Conservation (phyloP, 2,329 filamentous ascomycete species). For the Microdochium bolleyi region DNA sequence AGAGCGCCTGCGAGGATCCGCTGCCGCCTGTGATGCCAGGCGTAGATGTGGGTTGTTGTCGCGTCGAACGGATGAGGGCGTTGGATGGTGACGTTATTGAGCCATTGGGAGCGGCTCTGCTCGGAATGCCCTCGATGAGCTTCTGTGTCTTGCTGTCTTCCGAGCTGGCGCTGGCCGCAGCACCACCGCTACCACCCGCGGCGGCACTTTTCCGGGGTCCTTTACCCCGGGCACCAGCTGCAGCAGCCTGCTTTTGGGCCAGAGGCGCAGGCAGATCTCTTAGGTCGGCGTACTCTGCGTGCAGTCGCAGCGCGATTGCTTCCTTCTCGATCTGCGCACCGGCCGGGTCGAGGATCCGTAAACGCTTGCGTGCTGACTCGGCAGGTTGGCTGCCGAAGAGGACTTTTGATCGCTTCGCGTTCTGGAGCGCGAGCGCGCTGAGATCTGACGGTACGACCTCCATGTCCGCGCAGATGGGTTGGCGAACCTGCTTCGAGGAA, state of each 20-base stretch:
- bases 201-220: slow-evolving; percentile 11
- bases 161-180: slow-evolving; percentile 16
- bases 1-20: slow-evolving; percentile 13
- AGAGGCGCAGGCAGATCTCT: slow-evolving; percentile 18
- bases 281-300: slow-evolving; percentile 20
- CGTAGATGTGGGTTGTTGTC: slow-evolving; percentile 12
- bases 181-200: background rate
- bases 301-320: slow-evolving; percentile 20
- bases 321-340: slow-evolving; percentile 18
- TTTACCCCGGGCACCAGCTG: slow-evolving; percentile 16
- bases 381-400: slow-evolving; percentile 14
- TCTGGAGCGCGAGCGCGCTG: slow-evolving; percentile 16
- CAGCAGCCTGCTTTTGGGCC: slow-evolving; percentile 27
- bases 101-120: background rate
- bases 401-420: slow-evolving; percentile 19
- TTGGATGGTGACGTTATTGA: slow-evolving; percentile 12
- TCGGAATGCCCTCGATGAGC: slow-evolving; percentile 57
- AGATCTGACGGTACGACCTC: slow-evolving; percentile 16
- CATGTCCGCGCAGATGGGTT: slow-evolving; percentile 5
- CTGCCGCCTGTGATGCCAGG: slow-evolving; percentile 7
- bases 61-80: slow-evolving; percentile 26
- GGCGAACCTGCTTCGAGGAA: background rate
- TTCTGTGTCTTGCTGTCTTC: slow-evolving; percentile 46
- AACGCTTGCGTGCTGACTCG: slow-evolving; percentile 16
- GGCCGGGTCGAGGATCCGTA: slow-evolving; percentile 10